Percentiles rank a stretch among this genome's conserved stretches.
Conservation (phyloP, 164 flowering plant species). For the Warburgia ugandensis region DNA sequence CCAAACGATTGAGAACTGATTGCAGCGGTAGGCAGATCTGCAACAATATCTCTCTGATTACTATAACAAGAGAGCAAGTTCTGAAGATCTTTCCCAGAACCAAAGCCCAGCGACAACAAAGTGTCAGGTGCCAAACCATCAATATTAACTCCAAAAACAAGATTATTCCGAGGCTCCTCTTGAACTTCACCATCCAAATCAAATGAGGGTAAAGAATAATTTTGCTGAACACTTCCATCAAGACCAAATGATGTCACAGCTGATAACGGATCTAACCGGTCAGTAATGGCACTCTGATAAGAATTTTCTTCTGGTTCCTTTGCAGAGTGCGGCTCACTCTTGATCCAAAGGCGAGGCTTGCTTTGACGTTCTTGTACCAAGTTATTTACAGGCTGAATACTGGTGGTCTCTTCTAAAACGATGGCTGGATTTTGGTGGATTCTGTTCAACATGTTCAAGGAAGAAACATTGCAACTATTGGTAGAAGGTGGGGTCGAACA, state of each 20-base stretch:
- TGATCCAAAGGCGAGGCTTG: slow-evolving; percentile 42
- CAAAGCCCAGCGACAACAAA: slow-evolving; percentile 70
- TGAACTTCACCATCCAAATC: slow-evolving; percentile 68
- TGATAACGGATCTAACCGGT: slow-evolving; percentile 75
- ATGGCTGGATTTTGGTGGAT: slow-evolving; percentile 37
- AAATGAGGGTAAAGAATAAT: slow-evolving; percentile 44
- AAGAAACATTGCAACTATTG: slow-evolving; percentile 48
- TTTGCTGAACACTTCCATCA: slow-evolving; percentile 61
- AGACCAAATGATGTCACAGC: slow-evolving; percentile 80
- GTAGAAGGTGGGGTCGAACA: slow-evolving; percentile 86
- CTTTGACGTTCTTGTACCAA: slow-evolving; percentile 48
- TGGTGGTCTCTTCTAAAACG: slow-evolving; percentile 29
- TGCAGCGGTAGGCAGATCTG: slow-evolving; percentile 80
- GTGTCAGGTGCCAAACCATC: slow-evolving; percentile 74
- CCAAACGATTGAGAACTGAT: slow-evolving; percentile 86
- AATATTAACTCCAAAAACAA: slow-evolving; percentile 48
- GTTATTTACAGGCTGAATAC: slow-evolving; percentile 32
- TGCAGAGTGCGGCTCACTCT: slow-evolving; percentile 39
- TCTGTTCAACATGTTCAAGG: slow-evolving; percentile 43
- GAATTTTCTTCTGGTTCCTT: slow-evolving; percentile 49
- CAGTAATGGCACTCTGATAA: slow-evolving; percentile 37
- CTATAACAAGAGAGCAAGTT: slow-evolving; percentile 68
- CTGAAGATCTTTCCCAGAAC: slow-evolving; percentile 82
- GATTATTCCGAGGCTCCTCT: slow-evolving; percentile 51
- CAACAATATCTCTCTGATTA: slow-evolving; percentile 61